A percentile compares a stretch with the other conserved stretches of the same genome.
phyloP scores from a whole-genome alignment of 345 rosid genomes.

The Sapria himalayana region DNA sequence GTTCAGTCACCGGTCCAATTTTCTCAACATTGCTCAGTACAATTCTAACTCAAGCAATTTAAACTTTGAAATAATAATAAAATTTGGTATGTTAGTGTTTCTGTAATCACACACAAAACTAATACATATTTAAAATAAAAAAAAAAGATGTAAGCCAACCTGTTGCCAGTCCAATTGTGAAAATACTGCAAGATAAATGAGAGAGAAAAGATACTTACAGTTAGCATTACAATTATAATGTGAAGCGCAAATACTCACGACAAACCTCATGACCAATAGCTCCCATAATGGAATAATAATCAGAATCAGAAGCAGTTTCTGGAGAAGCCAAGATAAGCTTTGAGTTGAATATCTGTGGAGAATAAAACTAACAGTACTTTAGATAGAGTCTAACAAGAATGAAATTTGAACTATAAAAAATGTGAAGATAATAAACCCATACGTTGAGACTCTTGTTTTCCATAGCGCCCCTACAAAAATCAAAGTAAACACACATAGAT shows the following conservation, averaged over 20 bases:
- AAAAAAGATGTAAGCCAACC: constrained; percentile 37
- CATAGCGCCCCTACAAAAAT: constrained; percentile 86
- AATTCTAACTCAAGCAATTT: too few relatives aligned
- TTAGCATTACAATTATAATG: constrained; percentile 90
- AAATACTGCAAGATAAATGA: constrained; percentile 51
- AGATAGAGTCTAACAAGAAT: constrained; percentile 2
- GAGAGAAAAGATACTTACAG: constrained; percentile 5
- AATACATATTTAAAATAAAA: too few relatives aligned
- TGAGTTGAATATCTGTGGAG: constrained; percentile 76
- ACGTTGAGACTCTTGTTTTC: constrained; percentile 98
- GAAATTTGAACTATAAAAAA: too few relatives aligned
- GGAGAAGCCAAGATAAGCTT: constrained; percentile 97
- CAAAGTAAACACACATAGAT: not conserved
- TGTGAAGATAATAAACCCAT: constrained; percentile 9
- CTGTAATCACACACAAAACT: too few relatives aligned
- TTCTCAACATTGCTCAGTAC: too few relatives aligned
- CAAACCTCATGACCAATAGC: constrained; percentile 96
- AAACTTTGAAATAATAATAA: too few relatives aligned
- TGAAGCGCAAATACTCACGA: constrained; percentile 4
- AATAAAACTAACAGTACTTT: constrained; percentile 10
- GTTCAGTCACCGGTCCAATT: too few relatives aligned
- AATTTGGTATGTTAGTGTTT: too few relatives aligned
- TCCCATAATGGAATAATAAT: constrained; percentile 92
- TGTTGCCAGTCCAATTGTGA: constrained; percentile 99
- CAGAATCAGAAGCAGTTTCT: constrained; percentile 85